These are phyloP conservation scores for Calycina marina DNA, from an alignment of 2,329 filamentous ascomycete species.

Conservation along the genomic window DNA sequence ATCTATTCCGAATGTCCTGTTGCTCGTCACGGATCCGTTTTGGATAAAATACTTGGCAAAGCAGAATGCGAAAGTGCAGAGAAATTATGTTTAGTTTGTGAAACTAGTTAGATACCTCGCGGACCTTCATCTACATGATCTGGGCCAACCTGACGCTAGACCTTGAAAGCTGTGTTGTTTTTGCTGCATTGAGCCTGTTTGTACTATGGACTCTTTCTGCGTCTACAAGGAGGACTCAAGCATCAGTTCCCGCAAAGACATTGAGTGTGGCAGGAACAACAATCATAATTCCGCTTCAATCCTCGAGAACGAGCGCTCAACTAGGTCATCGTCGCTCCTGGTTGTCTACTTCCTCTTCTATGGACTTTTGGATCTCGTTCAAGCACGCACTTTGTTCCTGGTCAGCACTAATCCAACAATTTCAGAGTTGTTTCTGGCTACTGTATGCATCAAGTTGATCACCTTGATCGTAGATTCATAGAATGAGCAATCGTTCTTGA, in stretches of 20 bases:
- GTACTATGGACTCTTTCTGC: constrained; percentile 7
- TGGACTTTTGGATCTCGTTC: constrained; percentile 9
- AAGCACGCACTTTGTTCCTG: constrained; percentile 12
- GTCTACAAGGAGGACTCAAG: constrained; percentile 2
- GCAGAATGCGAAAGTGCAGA: not conserved
- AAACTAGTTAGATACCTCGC: not conserved
- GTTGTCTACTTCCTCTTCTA: constrained; percentile 9
- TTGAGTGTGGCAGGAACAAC: constrained; percentile 7
- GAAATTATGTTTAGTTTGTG: not conserved
- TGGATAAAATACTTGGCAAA: not conserved
- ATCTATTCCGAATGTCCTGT: not conserved
- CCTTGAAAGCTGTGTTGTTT: not conserved
- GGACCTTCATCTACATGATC: not conserved
- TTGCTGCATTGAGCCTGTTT: constrained; percentile 8
- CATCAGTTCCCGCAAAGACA: constrained; percentile 14
- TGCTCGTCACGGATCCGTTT: not conserved
- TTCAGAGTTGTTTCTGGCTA: constrained; percentile 6
- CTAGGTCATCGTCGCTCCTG: constrained; percentile 5
- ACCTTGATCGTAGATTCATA: constrained; percentile 13
- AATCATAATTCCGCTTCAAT: constrained; percentile 3
- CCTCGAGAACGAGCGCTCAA: constrained; percentile 2
- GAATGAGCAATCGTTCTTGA: constrained; percentile 10
- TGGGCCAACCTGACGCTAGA: not conserved
- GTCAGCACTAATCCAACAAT: constrained; percentile 13
- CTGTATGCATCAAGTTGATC: constrained; percentile 10